Base-by-base conservation (phyloP, 2,329 filamentous ascomycete species). In the Calonectria naviculata region DNA sequence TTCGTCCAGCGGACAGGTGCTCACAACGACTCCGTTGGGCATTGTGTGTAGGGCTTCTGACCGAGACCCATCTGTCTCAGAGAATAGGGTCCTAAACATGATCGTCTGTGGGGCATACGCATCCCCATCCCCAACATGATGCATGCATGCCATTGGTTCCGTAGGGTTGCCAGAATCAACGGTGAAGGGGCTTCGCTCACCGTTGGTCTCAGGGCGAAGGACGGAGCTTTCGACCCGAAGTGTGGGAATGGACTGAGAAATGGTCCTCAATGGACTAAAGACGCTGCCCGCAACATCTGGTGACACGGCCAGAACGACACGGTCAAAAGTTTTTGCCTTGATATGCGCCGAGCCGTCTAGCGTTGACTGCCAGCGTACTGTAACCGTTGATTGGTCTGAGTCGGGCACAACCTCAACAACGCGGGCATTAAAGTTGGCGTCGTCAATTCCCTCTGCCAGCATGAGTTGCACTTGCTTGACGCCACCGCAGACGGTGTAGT, bases 31-130 rank as follows among this genome's bases (percentile, higher is more conserved):
- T 0, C 88, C 88, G 24, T 84, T 85, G 1, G 84, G 84, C 76
- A 90, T 85, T 52, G 85, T 80, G 71, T 91, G 89, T 19, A 88
- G 79, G 0, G 89, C 85, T 70, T 90, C 89, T 0, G 88, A 89
- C n/a, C 74, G 80, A 3, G 76, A 71, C 10, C 61, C 72, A 19
- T 67, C 75, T 29, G 69, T 75, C 4, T 68, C 77, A 73, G 76
- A 72, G 77, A 82, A 84, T 61, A 60, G 80, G 46, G 78, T 85
- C 6, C 80, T 80, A 26, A 87, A 79, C 3, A 77, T 80, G 64
- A 85, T 79, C 26, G 75, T 49, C 65, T 85, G 83, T 0, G 82
- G 68, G 21, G 76, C 74, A 26, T 75, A 75, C 5, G 54, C 61
- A n/a, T 73, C 70, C 56, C 71, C 61, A 21, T 73, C 70, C 58